Conservation (phyloP, 2,329 filamentous ascomycete species). For the Cordyceps fumosorosea region DNA sequence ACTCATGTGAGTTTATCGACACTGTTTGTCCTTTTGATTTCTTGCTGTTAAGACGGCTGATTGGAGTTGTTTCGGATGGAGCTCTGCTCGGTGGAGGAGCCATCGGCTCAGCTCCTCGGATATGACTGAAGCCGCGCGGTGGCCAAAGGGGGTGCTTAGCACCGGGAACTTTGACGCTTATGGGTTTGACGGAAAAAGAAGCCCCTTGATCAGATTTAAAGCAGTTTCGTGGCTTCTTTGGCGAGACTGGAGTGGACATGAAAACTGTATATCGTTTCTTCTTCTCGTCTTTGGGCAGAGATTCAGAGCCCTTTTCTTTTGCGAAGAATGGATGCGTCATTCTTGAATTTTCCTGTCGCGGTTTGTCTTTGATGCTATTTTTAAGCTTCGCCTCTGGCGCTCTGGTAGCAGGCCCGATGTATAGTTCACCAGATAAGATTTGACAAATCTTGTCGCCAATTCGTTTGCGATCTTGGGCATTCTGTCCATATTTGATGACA, state of each 20-base stretch:
- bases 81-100: background rate
- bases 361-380: slow-evolving; percentile 22
- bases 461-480: slow-evolving; percentile 35
- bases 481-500: slow-evolving; percentile 52
- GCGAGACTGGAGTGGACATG: slow-evolving; percentile 48
- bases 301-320: slow-evolving; percentile 24
- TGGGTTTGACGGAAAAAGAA: slow-evolving; percentile 38
- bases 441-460: slow-evolving; percentile 56
- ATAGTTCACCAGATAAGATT: slow-evolving; percentile 43
- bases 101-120: slow-evolving; percentile 41
- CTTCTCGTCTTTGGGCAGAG: slow-evolving; percentile 20
- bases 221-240: slow-evolving; percentile 32
- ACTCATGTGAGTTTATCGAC: slow-evolving; percentile 35
- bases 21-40: slow-evolving; percentile 47
- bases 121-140: slow-evolving; percentile 54
- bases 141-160: slow-evolving; percentile 67
- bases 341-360: slow-evolving; percentile 21
- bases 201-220: slow-evolving; percentile 28
- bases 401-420: slow-evolving; percentile 18
- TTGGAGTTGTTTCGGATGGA: background rate
- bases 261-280: slow-evolving; percentile 35
- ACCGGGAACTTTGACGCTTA: slow-evolving; percentile 56
- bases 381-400: slow-evolving; percentile 19
- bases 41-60: slow-evolving; percentile 19
- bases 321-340: slow-evolving; percentile 38